Conservation (phyloP, 371 early-diverging fungal genomes). For the Zopfochytrium polystomum region DNA sequence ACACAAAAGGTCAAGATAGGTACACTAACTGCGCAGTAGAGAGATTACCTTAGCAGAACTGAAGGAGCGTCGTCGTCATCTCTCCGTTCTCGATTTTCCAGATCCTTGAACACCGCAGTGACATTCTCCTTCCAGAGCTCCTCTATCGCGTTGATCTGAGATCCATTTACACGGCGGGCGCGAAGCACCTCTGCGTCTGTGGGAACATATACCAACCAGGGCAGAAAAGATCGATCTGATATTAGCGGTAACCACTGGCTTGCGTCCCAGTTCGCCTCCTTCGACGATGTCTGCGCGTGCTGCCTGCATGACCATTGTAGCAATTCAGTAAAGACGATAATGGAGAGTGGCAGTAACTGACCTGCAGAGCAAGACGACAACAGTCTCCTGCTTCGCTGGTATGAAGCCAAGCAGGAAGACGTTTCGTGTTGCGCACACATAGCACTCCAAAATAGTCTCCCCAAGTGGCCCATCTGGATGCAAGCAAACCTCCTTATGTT, state of each 20-base stretch:
- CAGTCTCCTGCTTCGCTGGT: conserved; percentile 95
- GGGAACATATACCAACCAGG: conserved; percentile 93
- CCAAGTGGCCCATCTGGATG: conserved; percentile 90
- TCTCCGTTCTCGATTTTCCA: conserved; percentile 71
- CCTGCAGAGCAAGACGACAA: conserved; percentile 95
- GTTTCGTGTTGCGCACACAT: conserved; percentile 94
- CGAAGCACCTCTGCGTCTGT: conserved; percentile 81
- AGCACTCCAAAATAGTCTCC: conserved; percentile 93
- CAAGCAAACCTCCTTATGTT: conserved; percentile 90
- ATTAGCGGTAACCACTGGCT: conserved; percentile 96
- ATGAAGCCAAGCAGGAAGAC: conserved; percentile 96
- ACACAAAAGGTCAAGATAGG: conserved; percentile 2
- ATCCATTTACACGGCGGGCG: conserved; percentile 77
- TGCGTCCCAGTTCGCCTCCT: conserved; percentile 95
- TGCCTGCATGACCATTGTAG: too few species aligned
- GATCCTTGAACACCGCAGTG: conserved; percentile 73
- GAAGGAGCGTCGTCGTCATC: conserved; percentile 73
- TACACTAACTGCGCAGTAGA: background rate
- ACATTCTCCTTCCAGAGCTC: conserved; percentile 81
- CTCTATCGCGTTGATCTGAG: conserved; percentile 85
- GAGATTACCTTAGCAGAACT: conserved; percentile 57
- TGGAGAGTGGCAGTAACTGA: conserved; percentile 43
- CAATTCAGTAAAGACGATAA: too few species aligned
- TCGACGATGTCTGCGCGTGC: too few species aligned
- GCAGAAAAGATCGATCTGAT: conserved; percentile 86